These are phyloP conservation scores for Russula ochroleuca DNA, from an alignment of 768 basidiomycete species.

Conservation along the genomic window DNA sequence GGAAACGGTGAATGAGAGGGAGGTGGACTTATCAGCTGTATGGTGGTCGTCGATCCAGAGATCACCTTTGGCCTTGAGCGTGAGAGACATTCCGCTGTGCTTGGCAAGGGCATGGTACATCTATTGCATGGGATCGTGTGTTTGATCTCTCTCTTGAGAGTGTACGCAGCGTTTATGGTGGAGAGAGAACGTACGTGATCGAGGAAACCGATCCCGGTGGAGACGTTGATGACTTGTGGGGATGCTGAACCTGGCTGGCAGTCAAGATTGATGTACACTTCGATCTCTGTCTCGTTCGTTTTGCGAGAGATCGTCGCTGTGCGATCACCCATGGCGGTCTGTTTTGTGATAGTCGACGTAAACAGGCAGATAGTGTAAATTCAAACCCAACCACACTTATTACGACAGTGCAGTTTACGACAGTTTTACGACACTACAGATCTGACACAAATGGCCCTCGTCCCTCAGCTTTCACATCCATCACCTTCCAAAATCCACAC, in stretches of 20 bases:
- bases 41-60: conserved; percentile 99
- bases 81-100: conserved; percentile 90
- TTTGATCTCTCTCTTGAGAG: not conserved
- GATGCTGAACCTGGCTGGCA: conserved; percentile 57
- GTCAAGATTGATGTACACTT: conserved; percentile 81
- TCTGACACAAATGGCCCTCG: conserved; percentile 47
- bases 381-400: too few relatives aligned
- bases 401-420: too few relatives aligned
- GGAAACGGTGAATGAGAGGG: not conserved
- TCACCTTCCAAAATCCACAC: conserved; percentile 67
- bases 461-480: conserved; percentile 66
- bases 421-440: conserved; percentile 2
- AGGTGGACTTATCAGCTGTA: conserved; percentile 77
- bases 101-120: conserved; percentile 99
- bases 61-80: conserved; percentile 90
- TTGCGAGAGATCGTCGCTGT: conserved; percentile 72
- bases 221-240: conserved; percentile 73
- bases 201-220: conserved; percentile 96
- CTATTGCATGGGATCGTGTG: conserved; percentile 41
- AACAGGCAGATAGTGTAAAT: too few relatives aligned
- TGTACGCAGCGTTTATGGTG: not conserved
- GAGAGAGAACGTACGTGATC: conserved; percentile 71
- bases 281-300: conserved; percentile 88
- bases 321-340: conserved; percentile 42
- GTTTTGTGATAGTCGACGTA: not conserved